Evolutionary conservation across 2,329 filamentous ascomycete species (phyloP), one percentile per base, ranked within the genome.

Genomic region (Akanthomyces lecanii): DNA sequence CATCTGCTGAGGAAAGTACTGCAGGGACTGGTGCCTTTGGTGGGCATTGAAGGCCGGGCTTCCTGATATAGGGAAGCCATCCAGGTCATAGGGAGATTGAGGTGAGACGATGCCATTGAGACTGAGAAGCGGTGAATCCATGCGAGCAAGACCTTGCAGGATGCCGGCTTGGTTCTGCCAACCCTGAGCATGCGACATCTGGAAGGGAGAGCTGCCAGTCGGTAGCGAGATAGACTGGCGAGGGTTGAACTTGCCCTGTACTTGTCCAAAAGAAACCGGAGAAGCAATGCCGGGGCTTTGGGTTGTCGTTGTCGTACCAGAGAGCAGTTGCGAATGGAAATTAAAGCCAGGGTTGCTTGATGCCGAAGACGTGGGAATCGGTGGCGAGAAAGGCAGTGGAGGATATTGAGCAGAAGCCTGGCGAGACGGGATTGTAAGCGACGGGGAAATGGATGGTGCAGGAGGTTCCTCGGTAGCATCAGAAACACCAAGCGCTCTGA

Each of bases 401-500:
- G 90, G 89, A 71, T 91, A 91, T 67, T 90, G 88, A 51, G 85
- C 86, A 10, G 91, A 92, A 25, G 86, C 80, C 69, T 90, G 89
- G 63, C 89, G 81, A 69, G 86, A 89, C 67, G 88, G 79, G 57
- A 82, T 79, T 11, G 84, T 82, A 4, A 80, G 80, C n/a, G 79
- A 85, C 11, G 88, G 88, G 16, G 92, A 94, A 67, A 89, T 82
- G 4, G 86, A 85, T 48, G 81, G 77, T 4, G 83, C 78, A 65
- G 84, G 77, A 12, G 87, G 85, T 58, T 95, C 91, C 6, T 92
- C 89, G 55, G 89, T 87, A 42, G 87, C 90, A 65, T 91, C 82
- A 21, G 87, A 92, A 14, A 98, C 95, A 67, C 95, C 95, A 62
- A 99, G 82, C 57, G 94, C 93, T 65, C 92, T 88, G 59, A 99